Evolutionary conservation across 768 basidiomycete genomes (phyloP), one percentile per base, ranked within the genome.

Genomic region (Saitozyma podzolica): DNA sequence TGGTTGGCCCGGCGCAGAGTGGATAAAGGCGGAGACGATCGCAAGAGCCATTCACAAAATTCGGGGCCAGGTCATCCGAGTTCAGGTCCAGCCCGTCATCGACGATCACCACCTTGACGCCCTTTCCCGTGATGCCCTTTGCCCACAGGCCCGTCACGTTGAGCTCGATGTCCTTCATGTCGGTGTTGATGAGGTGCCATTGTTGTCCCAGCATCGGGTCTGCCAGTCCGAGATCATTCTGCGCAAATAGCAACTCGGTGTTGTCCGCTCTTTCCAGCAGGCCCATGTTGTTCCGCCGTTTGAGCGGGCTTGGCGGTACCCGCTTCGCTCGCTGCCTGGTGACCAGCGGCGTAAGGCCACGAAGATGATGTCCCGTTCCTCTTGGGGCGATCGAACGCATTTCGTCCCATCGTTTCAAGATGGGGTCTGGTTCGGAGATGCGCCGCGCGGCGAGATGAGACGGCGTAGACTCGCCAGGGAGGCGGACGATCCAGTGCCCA

Each of bases 41-140:
- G 41, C 20, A 39, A 49, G 47, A 49, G 11, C 14, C 17, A 84
- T 92, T 72, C 75, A 98, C 96, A 79, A 97, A 99, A 80, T 98
- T 99, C 43, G 83, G 87, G 40, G 86, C 85, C 49, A 99, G 83
- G 80, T 99, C 96, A 54, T 87, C 86, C 70, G 87, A 90, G 52
- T 86, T 85, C 79, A 92, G 91, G 78, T 98, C 96, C 66, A 99
- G 79, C 1, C 96, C 96, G 76, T 99, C 96, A 76, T 99, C 96
- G 20, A 99, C 88, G 50, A 99, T 83, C 9, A 92, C 91, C 4
- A 91, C 85, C 48, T 91, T 88, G 39, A 97, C 83, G 8, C 91
- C 94, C 69, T 86, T 83, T 0, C 96, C 96, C 0, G 89, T 92
- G 66, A 93, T 84, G 3, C 92, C 94, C 81, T 88, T 85, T 40